Evolutionary conservation across 768 basidiomycete species (phyloP).

Genomic region (Fomitopsis pulvina): DNA sequence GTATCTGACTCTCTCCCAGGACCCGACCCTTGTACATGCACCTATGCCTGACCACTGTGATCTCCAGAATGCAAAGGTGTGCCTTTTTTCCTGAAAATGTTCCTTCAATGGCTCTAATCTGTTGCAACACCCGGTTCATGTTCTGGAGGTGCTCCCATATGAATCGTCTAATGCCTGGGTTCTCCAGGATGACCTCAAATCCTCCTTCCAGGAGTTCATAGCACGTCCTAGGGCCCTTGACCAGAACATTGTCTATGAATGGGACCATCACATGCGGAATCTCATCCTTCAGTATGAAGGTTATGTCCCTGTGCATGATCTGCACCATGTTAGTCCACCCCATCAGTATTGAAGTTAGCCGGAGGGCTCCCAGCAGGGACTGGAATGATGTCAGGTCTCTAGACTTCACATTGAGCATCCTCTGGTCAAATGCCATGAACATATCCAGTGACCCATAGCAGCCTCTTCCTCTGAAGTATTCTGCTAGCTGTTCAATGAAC

Average conservation of each 20-base stretch:
- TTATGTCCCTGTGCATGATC: constrained; percentile 12
- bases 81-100: constrained; percentile 14
- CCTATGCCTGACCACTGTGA: constrained; percentile 29
- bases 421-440: constrained; percentile 11
- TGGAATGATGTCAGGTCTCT: constrained; percentile 11
- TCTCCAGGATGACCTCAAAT: constrained; percentile 18
- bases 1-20: constrained; percentile 20
- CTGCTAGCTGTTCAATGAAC: constrained; percentile 14
- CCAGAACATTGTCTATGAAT: constrained; percentile 15
- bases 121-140: constrained; percentile 28
- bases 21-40: constrained; percentile 29
- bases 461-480: constrained; percentile 17
- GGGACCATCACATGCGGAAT: constrained; percentile 10
- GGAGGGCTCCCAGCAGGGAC: constrained; percentile 8
- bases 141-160: constrained; percentile 32
- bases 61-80: neutral
- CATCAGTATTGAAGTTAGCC: constrained; percentile 9
- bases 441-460: constrained; percentile 10
- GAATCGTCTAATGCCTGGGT: constrained; percentile 24
- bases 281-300: constrained; percentile 7
- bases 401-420: constrained; percentile 1
- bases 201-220: constrained; percentile 9
- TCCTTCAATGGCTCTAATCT: constrained; percentile 21
- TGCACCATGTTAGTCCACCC: constrained; percentile 17
- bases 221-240: constrained; percentile 9